Evolutionary conservation across 2,329 filamentous ascomycete species (phyloP), one percentile per base, ranked within the genome.

Genomic region (Myrmaecium sp.): DNA sequence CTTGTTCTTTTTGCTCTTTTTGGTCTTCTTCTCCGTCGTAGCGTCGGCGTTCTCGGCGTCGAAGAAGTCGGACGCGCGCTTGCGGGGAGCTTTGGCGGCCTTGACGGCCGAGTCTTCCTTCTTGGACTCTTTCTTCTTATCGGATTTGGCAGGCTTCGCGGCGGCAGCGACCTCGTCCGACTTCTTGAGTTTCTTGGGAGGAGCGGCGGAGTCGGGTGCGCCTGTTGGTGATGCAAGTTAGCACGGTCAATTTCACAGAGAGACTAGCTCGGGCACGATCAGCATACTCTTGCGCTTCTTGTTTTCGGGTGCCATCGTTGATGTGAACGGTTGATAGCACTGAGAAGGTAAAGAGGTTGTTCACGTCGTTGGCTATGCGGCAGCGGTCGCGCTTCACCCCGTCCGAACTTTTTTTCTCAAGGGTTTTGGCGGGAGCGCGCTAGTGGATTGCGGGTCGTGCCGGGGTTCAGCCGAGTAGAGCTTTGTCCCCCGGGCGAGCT

Each of bases 201-300:
- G 49, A 21, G 47, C 46, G 14, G 43, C 41, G 14, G 44, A 24
- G 16, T 49, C 45, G 14, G 40, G 24, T 24, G 45, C 47, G 43
- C 41, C 47, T 42, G 41, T 47, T 52, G 34, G 5, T 39, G 23
- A n/a, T n/a, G n/a, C n/a, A n/a, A n/a, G n/a, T n/a, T n/a, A n/a
- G n/a, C n/a, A 25, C 4, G 13, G 18, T 25, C 31, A 32, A 15
- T 40, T 31, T 17, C 4, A 34, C 35, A 25, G n/a, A 14, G 8
- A 29, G 21, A 8, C 3, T 35, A 34, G 26, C 33, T 14, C 2
- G 15, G 10, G 17, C 17, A 8, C 5, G 21, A 25, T n/a, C 25
- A 6, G 2, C 42, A 21, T 46, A 62, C 62, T 57, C 42, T 65
- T 66, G 49, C 61, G 59, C 58, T 69, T 69, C 44, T 62, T 69